Evolutionary conservation across 2,329 filamentous ascomycete species (phyloP).

Genomic region (Paracamarosporium sp.): DNA sequence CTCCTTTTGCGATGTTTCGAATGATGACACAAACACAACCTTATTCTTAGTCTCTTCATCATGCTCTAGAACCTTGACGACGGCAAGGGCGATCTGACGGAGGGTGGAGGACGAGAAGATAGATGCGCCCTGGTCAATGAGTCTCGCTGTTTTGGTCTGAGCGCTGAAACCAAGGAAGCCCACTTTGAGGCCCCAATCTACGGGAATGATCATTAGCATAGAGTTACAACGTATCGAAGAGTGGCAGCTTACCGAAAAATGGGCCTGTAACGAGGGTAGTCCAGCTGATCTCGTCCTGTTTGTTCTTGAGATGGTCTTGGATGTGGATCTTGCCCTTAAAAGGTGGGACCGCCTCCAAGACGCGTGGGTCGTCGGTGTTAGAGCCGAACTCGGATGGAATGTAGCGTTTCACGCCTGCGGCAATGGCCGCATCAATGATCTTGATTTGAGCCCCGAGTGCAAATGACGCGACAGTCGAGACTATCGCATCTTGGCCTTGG

Average conservation of each 20-base stretch:
- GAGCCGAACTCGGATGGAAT: slow-evolving; percentile 67
- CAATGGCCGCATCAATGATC: slow-evolving; percentile 65
- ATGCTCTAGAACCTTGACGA: slow-evolving; percentile 58
- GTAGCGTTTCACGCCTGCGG: slow-evolving; percentile 66
- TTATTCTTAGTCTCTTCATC: slow-evolving; percentile 63
- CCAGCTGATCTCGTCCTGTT: slow-evolving; percentile 61
- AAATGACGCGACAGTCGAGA: slow-evolving; percentile 55
- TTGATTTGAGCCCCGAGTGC: slow-evolving; percentile 55
- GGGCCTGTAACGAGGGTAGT: slow-evolving; percentile 57
- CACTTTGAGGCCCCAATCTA: slow-evolving; percentile 59
- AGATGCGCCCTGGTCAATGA: slow-evolving; percentile 64
- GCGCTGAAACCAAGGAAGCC: slow-evolving; percentile 62
- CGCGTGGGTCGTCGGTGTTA: slow-evolving; percentile 47
- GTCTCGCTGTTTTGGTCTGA: slow-evolving; percentile 56
- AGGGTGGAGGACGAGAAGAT: slow-evolving; percentile 61
- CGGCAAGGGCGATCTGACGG: slow-evolving; percentile 58
- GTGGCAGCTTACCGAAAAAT: slow-evolving; percentile 56
- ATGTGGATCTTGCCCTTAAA: slow-evolving; percentile 58
- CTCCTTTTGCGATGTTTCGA: slow-evolving; percentile 65
- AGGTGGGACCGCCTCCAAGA: slow-evolving; percentile 54
- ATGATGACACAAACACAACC: slow-evolving; percentile 64
- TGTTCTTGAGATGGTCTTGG: slow-evolving; percentile 61
- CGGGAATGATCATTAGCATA: neutral
- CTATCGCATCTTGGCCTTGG: slow-evolving; percentile 63
- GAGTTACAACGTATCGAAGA: neutral